These are phyloP conservation scores for Penicillium sp. DNA, from an alignment of 2,329 filamentous ascomycete genomes.

Conservation along the genomic window DNA sequence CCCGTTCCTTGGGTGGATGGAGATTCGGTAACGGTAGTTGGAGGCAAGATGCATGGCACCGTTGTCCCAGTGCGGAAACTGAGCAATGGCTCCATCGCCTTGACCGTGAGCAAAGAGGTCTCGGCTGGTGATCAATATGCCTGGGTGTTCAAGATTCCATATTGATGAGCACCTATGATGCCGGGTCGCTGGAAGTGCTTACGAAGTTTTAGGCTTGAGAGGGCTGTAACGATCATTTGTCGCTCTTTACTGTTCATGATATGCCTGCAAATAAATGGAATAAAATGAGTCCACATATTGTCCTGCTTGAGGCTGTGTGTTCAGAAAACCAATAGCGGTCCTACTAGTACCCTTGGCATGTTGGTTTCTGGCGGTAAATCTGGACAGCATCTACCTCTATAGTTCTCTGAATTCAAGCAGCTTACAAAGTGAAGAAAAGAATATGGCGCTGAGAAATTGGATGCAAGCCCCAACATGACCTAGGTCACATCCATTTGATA, in stretches of 20 bases:
- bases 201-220: background rate
- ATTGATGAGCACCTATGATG: constrained; percentile 7
- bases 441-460: too few species aligned
- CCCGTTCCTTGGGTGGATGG: constrained; percentile 52
- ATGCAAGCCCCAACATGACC: too few species aligned
- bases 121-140: constrained; percentile 41
- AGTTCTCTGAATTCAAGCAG: too few species aligned
- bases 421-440: too few species aligned
- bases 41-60: constrained; percentile 34
- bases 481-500: too few species aligned
- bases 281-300: too few species aligned
- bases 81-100: constrained; percentile 28
- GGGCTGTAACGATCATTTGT: too few species aligned
- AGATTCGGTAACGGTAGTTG: constrained; percentile 51
- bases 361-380: too few species aligned
- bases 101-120: constrained; percentile 38
- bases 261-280: background rate
- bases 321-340: too few species aligned
- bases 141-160: constrained; percentile 50
- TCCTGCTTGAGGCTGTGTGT: too few species aligned
- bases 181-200: background rate
- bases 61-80: constrained; percentile 35
- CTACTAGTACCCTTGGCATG: too few species aligned
- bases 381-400: too few species aligned
- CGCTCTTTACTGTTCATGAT: background rate